Conservation (phyloP, 768 basidiomycete genomes). For the Suillus clintonianus region DNA sequence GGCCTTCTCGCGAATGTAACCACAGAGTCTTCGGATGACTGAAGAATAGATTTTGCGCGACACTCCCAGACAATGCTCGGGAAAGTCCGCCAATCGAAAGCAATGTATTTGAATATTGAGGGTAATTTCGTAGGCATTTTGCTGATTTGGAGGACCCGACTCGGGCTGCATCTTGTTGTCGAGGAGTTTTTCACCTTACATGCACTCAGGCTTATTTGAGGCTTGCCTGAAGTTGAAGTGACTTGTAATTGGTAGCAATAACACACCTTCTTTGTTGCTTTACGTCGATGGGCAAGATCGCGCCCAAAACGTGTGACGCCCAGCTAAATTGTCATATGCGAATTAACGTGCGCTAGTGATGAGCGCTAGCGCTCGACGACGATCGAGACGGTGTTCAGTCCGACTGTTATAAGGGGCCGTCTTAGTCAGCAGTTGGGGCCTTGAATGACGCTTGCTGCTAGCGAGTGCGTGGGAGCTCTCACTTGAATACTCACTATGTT, state of each 20-base stretch:
- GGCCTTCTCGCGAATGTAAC: neutral
- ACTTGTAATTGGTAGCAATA: neutral
- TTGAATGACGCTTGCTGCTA: neutral
- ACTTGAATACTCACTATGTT: constrained; percentile 42
- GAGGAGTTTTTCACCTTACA: neutral
- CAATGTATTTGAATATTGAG: too few relatives aligned
- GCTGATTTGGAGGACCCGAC: neutral
- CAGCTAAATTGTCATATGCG: neutral
- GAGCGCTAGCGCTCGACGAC: too few relatives aligned
- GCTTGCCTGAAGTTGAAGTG: neutral
- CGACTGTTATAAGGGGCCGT: neutral
- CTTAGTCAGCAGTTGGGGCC: neutral
- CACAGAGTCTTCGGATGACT: too few relatives aligned
- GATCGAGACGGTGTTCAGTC: too few relatives aligned
- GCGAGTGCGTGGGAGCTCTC: neutral
- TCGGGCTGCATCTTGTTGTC: neutral
- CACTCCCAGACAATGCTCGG: too few relatives aligned
- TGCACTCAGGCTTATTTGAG: neutral
- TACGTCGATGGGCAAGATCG: neutral
- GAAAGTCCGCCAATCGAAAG: too few relatives aligned
- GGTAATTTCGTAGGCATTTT: too few relatives aligned
- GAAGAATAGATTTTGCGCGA: too few relatives aligned
- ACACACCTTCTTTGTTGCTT: neutral
- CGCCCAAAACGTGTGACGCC: neutral
- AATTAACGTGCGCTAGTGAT: neutral